phyloP scores from a whole-genome alignment of 202 grass and related monocot species.

The Carex arenaria region DNA sequence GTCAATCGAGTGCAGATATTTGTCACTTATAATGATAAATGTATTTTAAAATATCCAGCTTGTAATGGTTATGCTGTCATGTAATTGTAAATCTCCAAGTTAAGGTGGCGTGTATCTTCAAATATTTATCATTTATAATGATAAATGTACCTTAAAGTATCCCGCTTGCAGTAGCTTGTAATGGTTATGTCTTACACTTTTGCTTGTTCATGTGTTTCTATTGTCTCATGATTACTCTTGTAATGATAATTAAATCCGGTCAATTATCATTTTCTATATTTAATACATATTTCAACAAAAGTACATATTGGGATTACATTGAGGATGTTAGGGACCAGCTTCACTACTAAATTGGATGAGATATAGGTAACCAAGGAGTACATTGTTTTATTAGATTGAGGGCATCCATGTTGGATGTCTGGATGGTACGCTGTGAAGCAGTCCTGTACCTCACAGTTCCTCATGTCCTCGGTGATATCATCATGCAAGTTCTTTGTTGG shows the following conservation, averaged over 20 bases:
- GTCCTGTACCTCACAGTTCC: neutral
- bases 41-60: slow-evolving; percentile 5
- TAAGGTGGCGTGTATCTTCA: neutral
- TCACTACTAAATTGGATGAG: neutral
- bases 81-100: neutral
- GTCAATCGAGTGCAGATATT: slow-evolving; percentile 1
- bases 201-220: neutral
- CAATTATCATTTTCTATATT: neutral
- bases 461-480: neutral
- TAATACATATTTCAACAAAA: neutral
- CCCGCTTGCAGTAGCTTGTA: neutral
- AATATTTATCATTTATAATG: slow-evolving; percentile 10
- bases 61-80: slow-evolving; percentile 5
- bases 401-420: neutral
- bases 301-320: neutral
- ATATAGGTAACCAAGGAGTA: neutral
- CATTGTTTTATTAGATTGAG: neutral
- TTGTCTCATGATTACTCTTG: neutral
- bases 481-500: neutral
- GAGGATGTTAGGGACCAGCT: neutral
- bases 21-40: slow-evolving; percentile 3
- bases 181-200: neutral
- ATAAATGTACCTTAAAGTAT: slow-evolving; percentile 1
- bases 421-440: neutral
- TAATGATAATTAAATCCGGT: neutral